These are phyloP conservation scores for Graphilbum fragrans DNA, from an alignment of 2,329 filamentous ascomycete species.

Conservation along the genomic window DNA sequence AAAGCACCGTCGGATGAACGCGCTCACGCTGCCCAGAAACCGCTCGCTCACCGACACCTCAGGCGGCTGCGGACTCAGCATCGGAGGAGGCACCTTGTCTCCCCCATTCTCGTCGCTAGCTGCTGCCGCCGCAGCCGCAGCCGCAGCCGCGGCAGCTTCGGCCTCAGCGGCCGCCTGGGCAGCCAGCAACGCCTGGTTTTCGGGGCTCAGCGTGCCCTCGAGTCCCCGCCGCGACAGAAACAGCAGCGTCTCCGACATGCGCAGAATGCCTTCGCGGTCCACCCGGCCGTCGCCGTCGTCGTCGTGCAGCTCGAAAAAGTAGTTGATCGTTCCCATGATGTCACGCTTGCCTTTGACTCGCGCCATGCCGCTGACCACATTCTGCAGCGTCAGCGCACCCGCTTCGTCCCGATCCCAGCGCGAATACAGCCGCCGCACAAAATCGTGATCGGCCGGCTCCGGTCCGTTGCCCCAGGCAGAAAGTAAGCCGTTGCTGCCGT, in stretches of 20 bases:
- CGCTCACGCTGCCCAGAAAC: slow-evolving; percentile 85
- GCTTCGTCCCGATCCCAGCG: slow-evolving; percentile 76
- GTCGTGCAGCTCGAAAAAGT: slow-evolving; percentile 96
- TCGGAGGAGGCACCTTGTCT: neutral
- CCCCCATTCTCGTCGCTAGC: neutral
- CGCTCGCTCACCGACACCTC: slow-evolving; percentile 66
- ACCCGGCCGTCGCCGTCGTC: slow-evolving; percentile 85
- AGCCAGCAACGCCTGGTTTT: slow-evolving; percentile 39
- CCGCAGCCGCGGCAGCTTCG: slow-evolving; percentile 17
- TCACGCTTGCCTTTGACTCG: slow-evolving; percentile 87
- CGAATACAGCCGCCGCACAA: slow-evolving; percentile 75
- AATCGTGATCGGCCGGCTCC: slow-evolving; percentile 83
- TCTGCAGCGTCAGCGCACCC: slow-evolving; percentile 72
- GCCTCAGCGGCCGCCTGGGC: slow-evolving; percentile 3
- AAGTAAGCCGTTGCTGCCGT: slow-evolving; percentile 15
- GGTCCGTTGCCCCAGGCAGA: slow-evolving; percentile 45
- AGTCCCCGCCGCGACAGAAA: slow-evolving; percentile 86
- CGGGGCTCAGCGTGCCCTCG: slow-evolving; percentile 59
- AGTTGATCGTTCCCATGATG: slow-evolving; percentile 95
- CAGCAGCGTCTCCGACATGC: slow-evolving; percentile 86
- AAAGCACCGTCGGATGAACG: slow-evolving; percentile 92
- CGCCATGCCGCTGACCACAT: slow-evolving; percentile 83
- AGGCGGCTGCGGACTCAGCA: slow-evolving; percentile 24
- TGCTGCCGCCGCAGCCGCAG: slow-evolving; percentile 23
- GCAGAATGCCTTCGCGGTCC: slow-evolving; percentile 85